These are phyloP conservation scores for Amborella trichopoda DNA, from an alignment of 164 flowering plant species.

Conservation along the genomic window DNA sequence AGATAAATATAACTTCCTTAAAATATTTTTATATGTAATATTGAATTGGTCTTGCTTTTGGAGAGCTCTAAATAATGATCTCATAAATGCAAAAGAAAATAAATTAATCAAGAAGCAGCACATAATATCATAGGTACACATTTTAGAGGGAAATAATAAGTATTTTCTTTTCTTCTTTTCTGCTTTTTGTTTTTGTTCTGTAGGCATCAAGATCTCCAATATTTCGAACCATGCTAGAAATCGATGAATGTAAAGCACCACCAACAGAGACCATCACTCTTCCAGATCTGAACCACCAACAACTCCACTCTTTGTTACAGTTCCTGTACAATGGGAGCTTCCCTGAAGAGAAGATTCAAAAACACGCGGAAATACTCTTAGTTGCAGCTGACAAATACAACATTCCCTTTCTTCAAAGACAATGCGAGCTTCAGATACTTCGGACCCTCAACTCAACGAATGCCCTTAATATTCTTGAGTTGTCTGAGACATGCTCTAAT, in stretches of 20 bases:
- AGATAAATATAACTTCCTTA: no score
- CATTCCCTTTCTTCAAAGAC: constrained; percentile 45
- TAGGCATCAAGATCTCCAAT: constrained; percentile 72
- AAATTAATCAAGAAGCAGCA: no score
- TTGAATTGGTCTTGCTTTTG: no score
- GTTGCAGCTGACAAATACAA: constrained; percentile 72
- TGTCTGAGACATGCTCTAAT: constrained; percentile 46
- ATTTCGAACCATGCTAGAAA: constrained; percentile 66
- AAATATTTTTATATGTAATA: no score
- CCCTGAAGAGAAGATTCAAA: constrained; percentile 30
- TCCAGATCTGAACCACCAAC: constrained; percentile 52
- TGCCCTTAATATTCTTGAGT: constrained; percentile 60
- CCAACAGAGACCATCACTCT: constrained; percentile 40
- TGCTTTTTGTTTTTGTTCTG: not conserved
- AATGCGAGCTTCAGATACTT: constrained; percentile 46
- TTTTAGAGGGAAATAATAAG: no score
- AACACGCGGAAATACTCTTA: constrained; percentile 40
- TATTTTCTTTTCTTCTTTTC: no score
- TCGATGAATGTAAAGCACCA: constrained; percentile 67
- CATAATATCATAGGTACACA: no score
- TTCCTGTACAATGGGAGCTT: constrained; percentile 64
- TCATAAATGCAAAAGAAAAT: no score
- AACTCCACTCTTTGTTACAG: constrained; percentile 61
- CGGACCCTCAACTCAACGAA: constrained; percentile 30
- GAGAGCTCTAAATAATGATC: no score